A percentile compares a stretch with the other conserved stretches of the same genome.
Evolutionary conservation across 495 filamentous ascomycete species (phyloP).

Genomic region (Annulohypoxylon stygium): DNA sequence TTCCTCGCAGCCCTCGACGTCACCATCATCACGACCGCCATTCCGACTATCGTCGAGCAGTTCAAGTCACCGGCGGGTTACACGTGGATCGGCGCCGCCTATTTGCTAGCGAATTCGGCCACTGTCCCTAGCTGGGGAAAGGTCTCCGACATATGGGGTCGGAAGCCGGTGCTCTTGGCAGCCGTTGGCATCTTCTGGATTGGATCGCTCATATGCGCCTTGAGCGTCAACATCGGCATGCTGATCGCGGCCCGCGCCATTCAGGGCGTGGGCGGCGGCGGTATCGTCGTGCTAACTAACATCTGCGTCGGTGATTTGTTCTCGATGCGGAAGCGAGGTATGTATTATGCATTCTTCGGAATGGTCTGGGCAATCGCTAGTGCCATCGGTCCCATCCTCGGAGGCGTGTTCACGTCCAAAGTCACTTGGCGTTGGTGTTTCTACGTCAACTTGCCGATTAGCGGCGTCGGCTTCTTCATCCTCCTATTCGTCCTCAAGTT

Average conservation of each 20-base stretch:
- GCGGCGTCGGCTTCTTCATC: conserved; percentile 73
- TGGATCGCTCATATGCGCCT: conserved; percentile 77
- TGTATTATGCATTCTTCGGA: conserved; percentile 67
- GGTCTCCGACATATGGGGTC: conserved; percentile 84
- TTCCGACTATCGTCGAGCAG: conserved; percentile 69
- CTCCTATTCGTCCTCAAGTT: conserved; percentile 78
- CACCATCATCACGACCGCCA: conserved; percentile 62
- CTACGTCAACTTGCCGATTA: conserved; percentile 69
- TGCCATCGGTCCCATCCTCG: conserved; percentile 79
- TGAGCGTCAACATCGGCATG: conserved; percentile 76
- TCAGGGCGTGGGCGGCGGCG: conserved; percentile 84
- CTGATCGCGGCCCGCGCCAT: conserved; percentile 80
- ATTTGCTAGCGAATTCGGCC: conserved; percentile 74
- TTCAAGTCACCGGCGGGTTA: conserved; percentile 76
- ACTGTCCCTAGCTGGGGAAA: conserved; percentile 83
- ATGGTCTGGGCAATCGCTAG: conserved; percentile 79
- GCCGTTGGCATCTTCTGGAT: conserved; percentile 80
- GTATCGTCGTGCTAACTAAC: conserved; percentile 81
- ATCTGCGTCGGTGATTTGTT: conserved; percentile 84
- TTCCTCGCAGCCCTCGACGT: conserved; percentile 69
- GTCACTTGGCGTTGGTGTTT: conserved; percentile 56
- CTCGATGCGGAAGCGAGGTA: conserved; percentile 74
- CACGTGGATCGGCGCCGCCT: conserved; percentile 79
- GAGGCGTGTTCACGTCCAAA: conserved; percentile 75
- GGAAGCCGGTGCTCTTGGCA: conserved; percentile 79